These are phyloP conservation scores for Aurinia saxatilis DNA, from an alignment of 345 rosid species.

Conservation along the genomic window DNA sequence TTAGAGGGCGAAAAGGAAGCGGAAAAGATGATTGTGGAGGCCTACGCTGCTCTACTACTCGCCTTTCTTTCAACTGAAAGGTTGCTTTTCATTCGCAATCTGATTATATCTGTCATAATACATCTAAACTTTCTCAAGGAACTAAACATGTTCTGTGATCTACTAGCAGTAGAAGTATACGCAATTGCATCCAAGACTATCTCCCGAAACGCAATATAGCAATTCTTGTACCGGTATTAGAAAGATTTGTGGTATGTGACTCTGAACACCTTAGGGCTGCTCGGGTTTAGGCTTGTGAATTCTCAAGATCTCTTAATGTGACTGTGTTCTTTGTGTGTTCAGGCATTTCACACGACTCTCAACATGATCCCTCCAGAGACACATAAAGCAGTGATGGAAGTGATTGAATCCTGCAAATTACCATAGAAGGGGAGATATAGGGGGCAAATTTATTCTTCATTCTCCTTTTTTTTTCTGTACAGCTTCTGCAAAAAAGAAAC, in stretches of 20 bases:
- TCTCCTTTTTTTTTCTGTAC: conserved; percentile 35
- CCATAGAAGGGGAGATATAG: conserved; percentile 27
- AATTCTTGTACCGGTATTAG: conserved; percentile 81
- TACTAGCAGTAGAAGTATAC: conserved; percentile 58
- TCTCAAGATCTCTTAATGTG: not conserved
- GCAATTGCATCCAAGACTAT: conserved; percentile 62
- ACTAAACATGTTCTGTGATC: conserved; percentile 14
- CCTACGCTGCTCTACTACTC: conserved; percentile 86
- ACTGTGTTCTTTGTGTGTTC: conserved; percentile 9
- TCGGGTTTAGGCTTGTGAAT: not conserved
- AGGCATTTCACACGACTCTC: conserved; percentile 85
- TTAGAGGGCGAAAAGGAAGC: conserved; percentile 96
- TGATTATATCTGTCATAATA: not conserved
- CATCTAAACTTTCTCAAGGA: conserved; percentile 1
- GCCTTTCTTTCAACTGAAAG: conserved; percentile 98
- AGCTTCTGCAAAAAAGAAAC: conserved; percentile 30
- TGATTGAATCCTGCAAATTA: conserved; percentile 76
- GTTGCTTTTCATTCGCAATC: conserved; percentile 28
- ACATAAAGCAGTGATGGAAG: conserved; percentile 84
- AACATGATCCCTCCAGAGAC: conserved; percentile 97
- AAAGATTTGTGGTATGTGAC: conserved; percentile 92
- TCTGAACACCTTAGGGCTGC: conserved; percentile 10
- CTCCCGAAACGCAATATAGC: conserved; percentile 67
- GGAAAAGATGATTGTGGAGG: conserved; percentile 97
- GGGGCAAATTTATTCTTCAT: conserved; percentile 21